These are phyloP conservation scores for Cyclaneusma minus DNA, from an alignment of 2,329 filamentous ascomycete genomes.

Conservation along the genomic window DNA sequence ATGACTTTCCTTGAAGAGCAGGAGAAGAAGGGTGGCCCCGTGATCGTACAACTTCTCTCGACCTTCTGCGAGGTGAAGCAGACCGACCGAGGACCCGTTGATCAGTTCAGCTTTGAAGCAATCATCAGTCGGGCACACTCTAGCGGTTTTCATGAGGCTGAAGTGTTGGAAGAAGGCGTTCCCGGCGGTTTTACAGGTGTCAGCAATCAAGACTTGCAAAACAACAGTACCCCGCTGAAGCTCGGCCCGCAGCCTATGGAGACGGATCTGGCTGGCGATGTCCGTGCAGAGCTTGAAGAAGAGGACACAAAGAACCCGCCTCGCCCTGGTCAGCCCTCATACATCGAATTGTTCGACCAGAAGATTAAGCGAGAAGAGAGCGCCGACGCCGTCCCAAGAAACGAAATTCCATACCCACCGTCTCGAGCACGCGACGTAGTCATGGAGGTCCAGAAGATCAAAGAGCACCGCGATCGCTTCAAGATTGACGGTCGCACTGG, in stretches of 20 bases:
- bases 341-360: constrained; percentile 78
- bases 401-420: constrained; percentile 72
- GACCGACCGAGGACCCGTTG: constrained; percentile 44
- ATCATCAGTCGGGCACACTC: constrained; percentile 41
- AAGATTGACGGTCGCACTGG: constrained; percentile 73
- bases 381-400: constrained; percentile 63
- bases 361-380: constrained; percentile 82
- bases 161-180: constrained; percentile 46
- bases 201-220: constrained; percentile 42
- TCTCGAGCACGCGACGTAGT: constrained; percentile 81
- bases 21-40: constrained; percentile 60
- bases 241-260: constrained; percentile 79
- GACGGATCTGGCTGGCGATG: constrained; percentile 63
- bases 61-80: constrained; percentile 41
- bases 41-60: constrained; percentile 61
- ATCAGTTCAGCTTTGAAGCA: constrained; percentile 46
- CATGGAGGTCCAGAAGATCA: constrained; percentile 86
- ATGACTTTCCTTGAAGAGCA: constrained; percentile 86
- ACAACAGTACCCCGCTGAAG: constrained; percentile 43
- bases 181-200: constrained; percentile 45
- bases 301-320: constrained; percentile 70
- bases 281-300: constrained; percentile 74
- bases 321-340: constrained; percentile 48
- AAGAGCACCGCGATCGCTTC: constrained; percentile 85
- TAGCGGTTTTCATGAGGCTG: constrained; percentile 42